phyloP scores from a whole-genome alignment of 352 stramenopile species.

The Sclerospora graminicola region DNA sequence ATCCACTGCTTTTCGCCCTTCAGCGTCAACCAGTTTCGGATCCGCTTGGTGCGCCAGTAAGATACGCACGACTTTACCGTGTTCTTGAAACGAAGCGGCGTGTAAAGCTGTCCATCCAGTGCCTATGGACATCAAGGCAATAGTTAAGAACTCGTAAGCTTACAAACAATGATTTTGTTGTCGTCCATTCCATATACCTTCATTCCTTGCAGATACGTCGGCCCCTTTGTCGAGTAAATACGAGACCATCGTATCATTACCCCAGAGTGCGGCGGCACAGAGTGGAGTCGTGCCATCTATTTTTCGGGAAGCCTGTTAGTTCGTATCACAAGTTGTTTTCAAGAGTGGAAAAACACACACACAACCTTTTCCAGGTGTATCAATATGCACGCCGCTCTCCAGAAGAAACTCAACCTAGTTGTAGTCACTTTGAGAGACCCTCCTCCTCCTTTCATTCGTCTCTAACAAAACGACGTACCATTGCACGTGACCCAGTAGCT shows the following conservation, averaged over 20 bases:
- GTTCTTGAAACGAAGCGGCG: slow-evolving; percentile 62
- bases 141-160: background rate
- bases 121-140: slow-evolving; percentile 11
- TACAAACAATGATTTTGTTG: background rate
- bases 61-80: slow-evolving; percentile 48
- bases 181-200: slow-evolving; percentile 34
- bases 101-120: slow-evolving; percentile 59
- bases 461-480: slow-evolving; percentile 28
- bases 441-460: background rate
- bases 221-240: slow-evolving; percentile 53
- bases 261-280: slow-evolving; percentile 49
- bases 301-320: too few species aligned
- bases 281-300: slow-evolving; percentile 54
- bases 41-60: slow-evolving; percentile 40
- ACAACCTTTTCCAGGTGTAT: too few species aligned
- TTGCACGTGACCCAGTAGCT: slow-evolving; percentile 46
- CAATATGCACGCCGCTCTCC: too few species aligned
- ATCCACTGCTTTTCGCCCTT: slow-evolving; percentile 36
- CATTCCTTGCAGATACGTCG: slow-evolving; percentile 37
- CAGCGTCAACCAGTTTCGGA: slow-evolving; percentile 28
- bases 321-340: too few species aligned
- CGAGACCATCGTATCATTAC: slow-evolving; percentile 53
- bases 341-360: background rate
- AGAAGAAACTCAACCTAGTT: too few species aligned
- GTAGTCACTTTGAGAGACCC: too few species aligned